Evolutionary conservation across 495 filamentous ascomycete species (phyloP), one percentile per base, ranked within the genome.

Genomic region (Pyrenopolyporus hunteri): DNA sequence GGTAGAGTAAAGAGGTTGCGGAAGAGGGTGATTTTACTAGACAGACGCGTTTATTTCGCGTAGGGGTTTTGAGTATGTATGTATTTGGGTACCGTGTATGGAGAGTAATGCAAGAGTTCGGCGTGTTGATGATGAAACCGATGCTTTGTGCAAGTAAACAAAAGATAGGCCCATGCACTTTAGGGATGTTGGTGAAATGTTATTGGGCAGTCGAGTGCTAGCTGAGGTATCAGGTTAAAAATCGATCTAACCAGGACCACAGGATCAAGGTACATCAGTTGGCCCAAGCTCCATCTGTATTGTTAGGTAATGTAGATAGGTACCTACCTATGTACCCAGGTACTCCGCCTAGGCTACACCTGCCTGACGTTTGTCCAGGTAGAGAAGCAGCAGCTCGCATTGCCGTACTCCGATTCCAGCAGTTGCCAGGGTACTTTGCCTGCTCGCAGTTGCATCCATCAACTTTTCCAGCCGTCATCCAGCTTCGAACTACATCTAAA

Each of bases 331-430:
- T 13, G 26, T 43, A 32, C 33, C 26, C 32, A 40, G 25, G 49
- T 53, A 54, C 50, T 31, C 23, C 10, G 13, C 39, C 17, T 25
- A 74, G 73, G 71, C 73, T 76, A 58, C 70, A 73, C 59, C 49
- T 58, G 57, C 66, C 73, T 74, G 70, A 75, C 73, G 73, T 66
- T 66, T 55, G 31, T 52, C 32, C 33, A 14, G n/a, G 29, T 19
- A 49, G 40, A 64, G 55, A 49, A n/a, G n/a, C n/a, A n/a, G n/a
- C n/a, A n/a, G n/a, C n/a, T n/a, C n/a, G n/a, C n/a, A n/a, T n/a
- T n/a, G n/a, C 51, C 43, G 53, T 49, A 29, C 31, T 66, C 54
- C 26, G 48, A 46, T 50, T 52, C 39, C 13, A 32, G 25, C 20
- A 40, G 31, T 35, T 37, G 42, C 40, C n/a, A 26, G 28, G 23